Conservation (phyloP, 495 filamentous ascomycete species). For the Aspergillus sparsus region DNA sequence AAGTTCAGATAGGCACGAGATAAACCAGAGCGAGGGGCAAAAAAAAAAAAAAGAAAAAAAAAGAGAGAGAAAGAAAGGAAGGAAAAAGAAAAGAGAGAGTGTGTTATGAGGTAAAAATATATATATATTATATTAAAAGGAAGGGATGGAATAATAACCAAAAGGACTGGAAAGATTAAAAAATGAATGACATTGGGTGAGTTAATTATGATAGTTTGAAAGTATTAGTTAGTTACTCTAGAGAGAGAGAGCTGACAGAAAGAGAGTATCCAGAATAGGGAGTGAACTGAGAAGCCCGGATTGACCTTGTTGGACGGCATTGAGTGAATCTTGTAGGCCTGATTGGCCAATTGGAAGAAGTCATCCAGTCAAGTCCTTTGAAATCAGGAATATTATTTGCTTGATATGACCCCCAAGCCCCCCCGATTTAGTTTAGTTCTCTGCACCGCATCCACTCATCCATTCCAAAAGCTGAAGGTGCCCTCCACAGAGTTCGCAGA, state of each 20-base stretch:
- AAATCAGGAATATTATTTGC: conserved; percentile 15
- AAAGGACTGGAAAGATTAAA: neutral
- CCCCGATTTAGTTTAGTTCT: conserved; percentile 14
- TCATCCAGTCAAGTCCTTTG: conserved; percentile 6
- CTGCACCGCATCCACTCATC: conserved; percentile 22
- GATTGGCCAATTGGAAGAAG: neutral
- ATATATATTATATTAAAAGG: neutral
- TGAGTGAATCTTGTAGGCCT: neutral
- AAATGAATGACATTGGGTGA: neutral
- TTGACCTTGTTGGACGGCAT: neutral
- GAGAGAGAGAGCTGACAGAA: too few relatives aligned
- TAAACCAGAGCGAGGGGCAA: neutral
- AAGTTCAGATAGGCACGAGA: conserved; percentile 15
- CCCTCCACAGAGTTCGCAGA: conserved; percentile 33
- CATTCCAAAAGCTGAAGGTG: conserved; percentile 19
- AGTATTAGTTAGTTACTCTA: too few relatives aligned
- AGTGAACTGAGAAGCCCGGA: too few relatives aligned
- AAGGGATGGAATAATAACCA: neutral
- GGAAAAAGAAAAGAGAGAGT: neutral
- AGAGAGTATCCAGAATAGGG: too few relatives aligned
- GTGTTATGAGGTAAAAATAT: conserved; percentile 2
- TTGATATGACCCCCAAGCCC: conserved; percentile 6
- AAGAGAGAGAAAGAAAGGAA: conserved; percentile 4
- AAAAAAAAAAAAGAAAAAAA: conserved; percentile 4
- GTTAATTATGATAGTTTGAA: too few relatives aligned